Base-by-base conservation (phyloP, 2,329 filamentous ascomycete species). In the Apiospora aurea region DNA sequence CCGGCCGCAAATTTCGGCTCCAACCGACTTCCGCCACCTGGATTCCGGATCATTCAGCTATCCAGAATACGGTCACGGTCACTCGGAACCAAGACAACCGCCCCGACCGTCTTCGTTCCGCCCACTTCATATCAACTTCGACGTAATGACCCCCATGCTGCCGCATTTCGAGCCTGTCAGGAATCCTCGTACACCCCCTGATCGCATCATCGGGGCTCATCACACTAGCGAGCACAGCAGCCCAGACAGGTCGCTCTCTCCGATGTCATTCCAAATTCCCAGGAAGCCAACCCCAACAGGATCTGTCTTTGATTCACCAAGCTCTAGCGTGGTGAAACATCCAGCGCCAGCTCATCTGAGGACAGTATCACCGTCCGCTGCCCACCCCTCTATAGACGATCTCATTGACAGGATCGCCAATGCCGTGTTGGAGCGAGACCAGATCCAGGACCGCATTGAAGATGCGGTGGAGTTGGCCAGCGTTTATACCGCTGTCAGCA, bases 391-490 rank as follows among this genome's bases (percentile, higher is more conserved):
- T 72, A 83, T 88, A 73, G 86, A 89, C 41, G 78, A 78, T 18
- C 86, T 90, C 70, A 86, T 88, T 69, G 86, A 88, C 74, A 83
- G 87, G 57, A 87, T 90, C 64, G 89, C 88, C 43, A 85, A 82
- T 72, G 88, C 87, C 68, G 86, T 90, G 82, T 81, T 88, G 70
- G 89, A 92, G 77, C 83, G 89, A 74, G 90, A 92, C 71, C 83
- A 82, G 71, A 79, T 90, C 61, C 85, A 92, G 79, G 86, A 85
- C 72, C 85, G 90, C 75, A 90, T 92, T 70, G 87, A 92, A 70
- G 85, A 88, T 69, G 83, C 89, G 29, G 85, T 90, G 34, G 88
- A 91, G 82, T 86, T 88, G 72, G 88, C 90, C 80, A 91, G 87
- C 78, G 80, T 90, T 46, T 91, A 89, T 74, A 41, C 34, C 18